Evolutionary conservation across 2,329 filamentous ascomycete species (phyloP).

Genomic region (Daldinia sp.): DNA sequence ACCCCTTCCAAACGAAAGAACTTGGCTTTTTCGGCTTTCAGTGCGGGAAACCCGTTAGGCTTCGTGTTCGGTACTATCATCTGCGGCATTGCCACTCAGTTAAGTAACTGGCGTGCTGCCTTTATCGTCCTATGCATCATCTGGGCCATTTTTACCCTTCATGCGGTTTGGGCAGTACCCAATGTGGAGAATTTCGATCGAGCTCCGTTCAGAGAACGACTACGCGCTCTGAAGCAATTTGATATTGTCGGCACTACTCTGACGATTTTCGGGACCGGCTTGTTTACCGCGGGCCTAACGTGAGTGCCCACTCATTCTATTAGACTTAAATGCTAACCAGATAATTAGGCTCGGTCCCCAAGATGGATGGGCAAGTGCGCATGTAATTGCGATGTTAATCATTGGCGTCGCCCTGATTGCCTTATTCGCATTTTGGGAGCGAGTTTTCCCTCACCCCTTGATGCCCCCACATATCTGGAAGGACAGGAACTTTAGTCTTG

Average conservation of each 20-base stretch:
- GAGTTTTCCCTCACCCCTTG: constrained; percentile 56
- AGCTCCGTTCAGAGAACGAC: constrained; percentile 49
- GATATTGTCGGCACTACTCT: constrained; percentile 68
- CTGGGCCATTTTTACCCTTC: constrained; percentile 65
- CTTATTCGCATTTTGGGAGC: constrained; percentile 70
- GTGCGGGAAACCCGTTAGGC: constrained; percentile 49
- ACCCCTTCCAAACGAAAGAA: constrained; percentile 56
- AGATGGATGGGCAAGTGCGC: constrained; percentile 68
- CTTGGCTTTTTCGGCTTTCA: constrained; percentile 45
- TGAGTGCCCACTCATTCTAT: constrained; percentile 46
- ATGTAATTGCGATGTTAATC: constrained; percentile 69
- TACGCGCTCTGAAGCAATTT: constrained; percentile 59
- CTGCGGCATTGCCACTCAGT: constrained; percentile 66
- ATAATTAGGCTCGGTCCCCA: constrained; percentile 57
- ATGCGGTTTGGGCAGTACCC: constrained; percentile 70
- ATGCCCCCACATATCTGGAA: constrained; percentile 65
- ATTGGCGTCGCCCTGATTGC: constrained; percentile 64
- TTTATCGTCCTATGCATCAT: constrained; percentile 71
- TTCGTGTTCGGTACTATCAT: constrained; percentile 60
- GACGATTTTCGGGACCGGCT: constrained; percentile 70
- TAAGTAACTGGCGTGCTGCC: constrained; percentile 70
- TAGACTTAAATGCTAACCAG: constrained; percentile 16
- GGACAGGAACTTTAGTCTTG: constrained; percentile 71
- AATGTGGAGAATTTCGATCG: constrained; percentile 56
- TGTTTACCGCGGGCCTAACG: constrained; percentile 70